A percentile compares a stretch with the other conserved stretches of the same genome.
Conservation (phyloP, 805 yeast species). For the Pichia rugopelliculosa region DNA sequence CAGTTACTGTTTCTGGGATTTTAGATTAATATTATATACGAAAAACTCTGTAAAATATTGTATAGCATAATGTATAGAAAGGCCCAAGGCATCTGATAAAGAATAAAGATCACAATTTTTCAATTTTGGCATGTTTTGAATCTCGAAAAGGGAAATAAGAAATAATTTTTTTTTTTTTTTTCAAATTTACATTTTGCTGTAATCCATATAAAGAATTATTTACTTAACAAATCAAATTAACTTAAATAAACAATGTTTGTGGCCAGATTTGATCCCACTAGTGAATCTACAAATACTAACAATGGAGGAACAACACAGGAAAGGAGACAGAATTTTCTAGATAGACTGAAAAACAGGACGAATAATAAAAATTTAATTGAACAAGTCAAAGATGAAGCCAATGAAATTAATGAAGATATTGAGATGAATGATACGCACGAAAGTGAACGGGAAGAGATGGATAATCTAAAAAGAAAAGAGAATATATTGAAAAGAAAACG, state of each 20-base stretch:
- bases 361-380: slow-evolving; percentile 13
- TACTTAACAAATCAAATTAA: not conserved
- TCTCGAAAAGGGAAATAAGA: slow-evolving; percentile 1
- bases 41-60: not conserved
- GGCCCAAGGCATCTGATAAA: no score
- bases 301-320: slow-evolving; percentile 25
- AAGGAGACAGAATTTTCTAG: not conserved
- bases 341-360: slow-evolving; percentile 21
- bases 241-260: slow-evolving; percentile 45
- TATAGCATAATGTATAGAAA: no score
- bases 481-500: slow-evolving; percentile 6
- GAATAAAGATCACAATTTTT: no score
- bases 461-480: slow-evolving; percentile 24
- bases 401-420: slow-evolving; percentile 11
- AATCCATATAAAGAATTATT: no score
- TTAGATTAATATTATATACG: not conserved
- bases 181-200: no score
- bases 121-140: no score
- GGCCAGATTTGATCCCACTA: slow-evolving; percentile 51
- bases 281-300: slow-evolving; percentile 11
- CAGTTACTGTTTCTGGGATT: not conserved
- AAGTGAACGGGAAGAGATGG: slow-evolving; percentile 17
- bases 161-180: not conserved
- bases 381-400: slow-evolving; percentile 16
- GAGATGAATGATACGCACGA: slow-evolving; percentile 32